A percentile compares a stretch with the other conserved stretches of the same genome.
These are phyloP conservation scores for Penicillium sclerotiorum DNA, from an alignment of 2,329 filamentous ascomycete species.

Conservation along the genomic window DNA sequence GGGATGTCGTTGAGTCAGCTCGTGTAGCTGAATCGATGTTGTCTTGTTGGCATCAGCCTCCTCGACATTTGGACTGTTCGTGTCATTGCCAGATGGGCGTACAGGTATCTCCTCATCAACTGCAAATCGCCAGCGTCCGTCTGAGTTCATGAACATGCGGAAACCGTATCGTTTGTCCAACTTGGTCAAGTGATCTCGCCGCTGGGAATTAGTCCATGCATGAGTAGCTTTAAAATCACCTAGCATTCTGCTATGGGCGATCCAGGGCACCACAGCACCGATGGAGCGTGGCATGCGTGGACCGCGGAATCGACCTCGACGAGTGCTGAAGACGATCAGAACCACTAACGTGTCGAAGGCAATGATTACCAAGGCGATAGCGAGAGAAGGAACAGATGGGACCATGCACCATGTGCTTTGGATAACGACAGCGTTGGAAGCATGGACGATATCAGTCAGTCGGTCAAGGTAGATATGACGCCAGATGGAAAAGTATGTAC, in stretches of 20 bases:
- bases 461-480: slow-evolving; percentile 34
- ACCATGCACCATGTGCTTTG: slow-evolving; percentile 36
- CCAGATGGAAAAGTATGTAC: slow-evolving; percentile 41
- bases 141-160: slow-evolving; percentile 32
- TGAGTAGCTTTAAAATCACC: slow-evolving; percentile 34
- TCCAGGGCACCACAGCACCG: slow-evolving; percentile 37
- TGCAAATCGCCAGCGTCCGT: slow-evolving; percentile 35
- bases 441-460: slow-evolving; percentile 19
- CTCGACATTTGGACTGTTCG: no score
- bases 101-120: slow-evolving; percentile 33
- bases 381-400: slow-evolving; percentile 31
- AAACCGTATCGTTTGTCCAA: slow-evolving; percentile 37
- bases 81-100: no score
- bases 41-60: slow-evolving; percentile 22
- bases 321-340: slow-evolving; percentile 35
- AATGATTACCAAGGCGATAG: slow-evolving; percentile 33
- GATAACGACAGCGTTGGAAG: slow-evolving; percentile 31
- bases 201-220: slow-evolving; percentile 30
- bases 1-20: slow-evolving; percentile 10
- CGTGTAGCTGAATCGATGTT: slow-evolving; percentile 21
- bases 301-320: slow-evolving; percentile 35
- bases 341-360: slow-evolving; percentile 36
- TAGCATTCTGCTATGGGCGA: slow-evolving; percentile 38
- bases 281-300: slow-evolving; percentile 39
- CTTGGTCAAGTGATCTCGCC: slow-evolving; percentile 28